These are phyloP conservation scores for Macrotyloma uniflorum DNA, from an alignment of 306 rosid species.

Conservation along the genomic window DNA sequence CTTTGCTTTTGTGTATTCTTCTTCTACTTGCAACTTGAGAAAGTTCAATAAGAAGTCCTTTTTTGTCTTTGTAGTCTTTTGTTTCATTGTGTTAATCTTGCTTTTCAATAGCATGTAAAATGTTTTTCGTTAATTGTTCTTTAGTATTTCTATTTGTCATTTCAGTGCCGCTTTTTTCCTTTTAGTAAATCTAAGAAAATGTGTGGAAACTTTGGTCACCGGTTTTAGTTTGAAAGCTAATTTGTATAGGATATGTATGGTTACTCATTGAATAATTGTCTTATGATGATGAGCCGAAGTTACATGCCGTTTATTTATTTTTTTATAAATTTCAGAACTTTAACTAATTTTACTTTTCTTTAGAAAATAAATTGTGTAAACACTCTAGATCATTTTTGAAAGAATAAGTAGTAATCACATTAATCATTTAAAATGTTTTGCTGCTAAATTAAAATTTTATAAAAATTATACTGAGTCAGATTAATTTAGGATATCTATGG, in stretches of 20 bases:
- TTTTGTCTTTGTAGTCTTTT: not conserved
- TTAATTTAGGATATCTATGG: no score
- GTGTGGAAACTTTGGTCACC: not conserved
- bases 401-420: not conserved
- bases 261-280: not conserved
- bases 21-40: constrained; percentile 10
- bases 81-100: not conserved
- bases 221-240: not conserved
- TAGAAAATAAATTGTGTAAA: not conserved
- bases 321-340: not conserved
- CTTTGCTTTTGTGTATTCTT: not conserved
- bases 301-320: not conserved
- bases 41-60: constrained; percentile 6
- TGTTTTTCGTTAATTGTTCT: not conserved
- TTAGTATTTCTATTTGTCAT: not conserved
- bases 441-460: not conserved
- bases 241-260: not conserved
- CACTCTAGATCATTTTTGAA: not conserved
- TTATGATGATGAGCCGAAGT: not conserved
- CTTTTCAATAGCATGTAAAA: not conserved
- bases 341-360: not conserved
- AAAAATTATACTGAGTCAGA: not conserved
- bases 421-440: not conserved
- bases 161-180: not conserved
- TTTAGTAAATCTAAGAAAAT: not conserved